Evolutionary conservation across 1,284 basidiomycete species (phyloP).

Genomic region (Bjerkandera adusta): DNA sequence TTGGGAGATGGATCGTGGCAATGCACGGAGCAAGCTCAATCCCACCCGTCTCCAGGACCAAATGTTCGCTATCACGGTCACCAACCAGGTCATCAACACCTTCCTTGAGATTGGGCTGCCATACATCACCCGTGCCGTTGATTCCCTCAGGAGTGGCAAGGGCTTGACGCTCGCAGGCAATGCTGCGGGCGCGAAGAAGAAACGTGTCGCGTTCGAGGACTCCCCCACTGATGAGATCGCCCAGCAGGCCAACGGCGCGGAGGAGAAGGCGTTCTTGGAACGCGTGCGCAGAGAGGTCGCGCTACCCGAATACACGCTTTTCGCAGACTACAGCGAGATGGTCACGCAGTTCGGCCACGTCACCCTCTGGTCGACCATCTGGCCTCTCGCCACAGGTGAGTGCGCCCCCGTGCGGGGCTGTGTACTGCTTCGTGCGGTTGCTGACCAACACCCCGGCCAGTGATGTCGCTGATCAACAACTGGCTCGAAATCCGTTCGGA

Average conservation of each 20-base stretch:
- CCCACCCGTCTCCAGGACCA: slow-evolving; percentile 80
- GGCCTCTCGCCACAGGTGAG: slow-evolving; percentile 87
- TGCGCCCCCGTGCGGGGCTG: slow-evolving; percentile 18
- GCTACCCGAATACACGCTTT: slow-evolving; percentile 80
- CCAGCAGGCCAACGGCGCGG: slow-evolving; percentile 46
- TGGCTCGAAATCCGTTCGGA: slow-evolving; percentile 91
- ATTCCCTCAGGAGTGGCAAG: slow-evolving; percentile 47
- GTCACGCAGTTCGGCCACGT: slow-evolving; percentile 94
- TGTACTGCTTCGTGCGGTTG: slow-evolving; percentile 20
- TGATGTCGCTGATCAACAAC: slow-evolving; percentile 82
- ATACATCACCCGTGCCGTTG: slow-evolving; percentile 66
- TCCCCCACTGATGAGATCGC: slow-evolving; percentile 36
- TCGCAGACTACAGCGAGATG: slow-evolving; percentile 93
- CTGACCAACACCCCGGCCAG: slow-evolving; percentile 28
- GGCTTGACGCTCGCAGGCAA: slow-evolving; percentile 22
- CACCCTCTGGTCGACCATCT: slow-evolving; percentile 89
- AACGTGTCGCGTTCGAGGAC: slow-evolving; percentile 73
- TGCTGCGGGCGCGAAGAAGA: slow-evolving; percentile 42
- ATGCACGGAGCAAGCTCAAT: slow-evolving; percentile 57
- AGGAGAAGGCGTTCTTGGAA: slow-evolving; percentile 75
- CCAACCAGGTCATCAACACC: slow-evolving; percentile 84
- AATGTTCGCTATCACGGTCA: slow-evolving; percentile 94
- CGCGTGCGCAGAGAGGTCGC: slow-evolving; percentile 76
- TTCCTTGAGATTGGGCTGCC: slow-evolving; percentile 87
- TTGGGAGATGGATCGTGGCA: slow-evolving; percentile 51